phyloP scores from a whole-genome alignment of 2,329 filamentous ascomycete species.

The Amesomyces nigricolor region DNA sequence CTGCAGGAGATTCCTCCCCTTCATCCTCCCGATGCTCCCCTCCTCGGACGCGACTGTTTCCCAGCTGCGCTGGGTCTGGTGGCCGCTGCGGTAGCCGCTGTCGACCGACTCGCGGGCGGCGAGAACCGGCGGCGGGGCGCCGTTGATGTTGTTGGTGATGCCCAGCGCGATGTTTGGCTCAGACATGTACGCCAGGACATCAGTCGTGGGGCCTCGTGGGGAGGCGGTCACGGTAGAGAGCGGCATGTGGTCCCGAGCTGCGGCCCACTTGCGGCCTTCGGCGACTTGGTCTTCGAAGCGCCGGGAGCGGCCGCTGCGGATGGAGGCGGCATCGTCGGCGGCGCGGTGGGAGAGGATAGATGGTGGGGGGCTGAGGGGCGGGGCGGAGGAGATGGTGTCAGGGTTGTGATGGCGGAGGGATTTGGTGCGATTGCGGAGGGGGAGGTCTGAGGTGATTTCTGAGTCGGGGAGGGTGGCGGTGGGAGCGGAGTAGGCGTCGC shows the following conservation, averaged over 20 bases:
- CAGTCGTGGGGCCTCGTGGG: neutral
- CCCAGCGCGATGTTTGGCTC: slow-evolving; percentile 5
- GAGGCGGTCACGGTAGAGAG: neutral
- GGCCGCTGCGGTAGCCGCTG: slow-evolving; percentile 20
- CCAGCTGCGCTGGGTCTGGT: slow-evolving; percentile 6
- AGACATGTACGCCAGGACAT: slow-evolving; percentile 12
- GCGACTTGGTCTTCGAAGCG: slow-evolving; percentile 14
- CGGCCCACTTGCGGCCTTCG: slow-evolving; percentile 15
- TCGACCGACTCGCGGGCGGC: slow-evolving; percentile 16
- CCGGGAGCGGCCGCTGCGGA: slow-evolving; percentile 11
- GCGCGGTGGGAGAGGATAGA: neutral
- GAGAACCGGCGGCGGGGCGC: neutral
- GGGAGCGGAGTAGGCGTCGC: slow-evolving; percentile 7
- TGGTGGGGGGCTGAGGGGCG: neutral
- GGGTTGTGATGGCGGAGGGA: slow-evolving; percentile 7
- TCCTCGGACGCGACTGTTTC: neutral
- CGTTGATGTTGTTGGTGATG: too few species aligned
- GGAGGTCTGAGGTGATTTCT: neutral
- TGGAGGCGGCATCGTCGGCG: slow-evolving; percentile 9
- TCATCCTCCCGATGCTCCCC: neutral
- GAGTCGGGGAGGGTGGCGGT: slow-evolving; percentile 10
- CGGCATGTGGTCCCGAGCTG: slow-evolving; percentile 12
- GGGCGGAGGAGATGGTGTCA: neutral
- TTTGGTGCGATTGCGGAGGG: neutral
- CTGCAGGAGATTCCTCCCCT: neutral